Conservation (phyloP, 331 rosid species). For the Cydonia oblonga region DNA sequence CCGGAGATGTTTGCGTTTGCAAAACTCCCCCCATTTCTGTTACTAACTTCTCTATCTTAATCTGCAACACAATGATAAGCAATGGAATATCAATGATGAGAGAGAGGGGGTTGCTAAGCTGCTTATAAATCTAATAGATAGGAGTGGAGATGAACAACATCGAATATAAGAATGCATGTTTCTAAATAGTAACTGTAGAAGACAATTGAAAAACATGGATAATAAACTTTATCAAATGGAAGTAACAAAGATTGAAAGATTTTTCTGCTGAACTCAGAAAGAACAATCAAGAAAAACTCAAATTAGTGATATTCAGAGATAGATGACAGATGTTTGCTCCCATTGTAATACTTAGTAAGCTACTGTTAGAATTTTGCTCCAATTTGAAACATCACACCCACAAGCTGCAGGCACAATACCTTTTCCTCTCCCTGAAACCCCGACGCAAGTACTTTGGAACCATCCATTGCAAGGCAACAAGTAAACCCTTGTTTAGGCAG, state of each 20-base stretch:
- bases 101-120: neutral
- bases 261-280: neutral
- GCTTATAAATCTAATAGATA: neutral
- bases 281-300: neutral
- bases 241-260: neutral
- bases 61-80: conserved; percentile 30
- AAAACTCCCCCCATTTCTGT: conserved; percentile 86
- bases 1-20: conserved; percentile 45
- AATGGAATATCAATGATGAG: neutral
- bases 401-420: conserved; percentile 33
- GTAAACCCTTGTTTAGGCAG: conserved; percentile 70
- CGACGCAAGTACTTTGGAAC: conserved; percentile 81
- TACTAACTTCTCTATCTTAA: conserved; percentile 57
- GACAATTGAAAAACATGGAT: neutral
- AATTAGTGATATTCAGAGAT: neutral
- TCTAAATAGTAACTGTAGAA: neutral
- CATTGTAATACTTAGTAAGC: neutral
- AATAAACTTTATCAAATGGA: neutral
- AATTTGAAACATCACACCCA: neutral
- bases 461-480: conserved; percentile 93
- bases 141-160: neutral
- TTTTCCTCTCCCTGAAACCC: conserved; percentile 75
- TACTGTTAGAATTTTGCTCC: neutral
- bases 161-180: neutral
- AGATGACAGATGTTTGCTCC: neutral